These are phyloP conservation scores for Lindgomyces ingoldianus DNA, from an alignment of 495 filamentous ascomycete genomes.

Conservation along the genomic window DNA sequence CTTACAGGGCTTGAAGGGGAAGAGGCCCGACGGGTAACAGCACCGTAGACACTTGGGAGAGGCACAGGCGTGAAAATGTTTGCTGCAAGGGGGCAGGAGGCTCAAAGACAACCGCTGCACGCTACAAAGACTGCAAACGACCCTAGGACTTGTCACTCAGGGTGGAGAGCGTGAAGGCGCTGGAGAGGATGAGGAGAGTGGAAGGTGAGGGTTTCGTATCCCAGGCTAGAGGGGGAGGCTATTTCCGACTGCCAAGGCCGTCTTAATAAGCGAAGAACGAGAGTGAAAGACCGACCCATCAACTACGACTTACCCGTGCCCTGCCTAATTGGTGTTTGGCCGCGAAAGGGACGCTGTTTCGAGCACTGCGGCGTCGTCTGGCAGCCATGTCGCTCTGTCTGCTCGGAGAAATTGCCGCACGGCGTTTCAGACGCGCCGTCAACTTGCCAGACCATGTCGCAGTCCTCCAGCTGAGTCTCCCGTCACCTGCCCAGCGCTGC, in stretches of 20 bases:
- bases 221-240: slow-evolving; percentile 8
- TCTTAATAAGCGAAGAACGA: not conserved
- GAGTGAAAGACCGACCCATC: not conserved
- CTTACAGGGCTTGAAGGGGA: slow-evolving; percentile 39
- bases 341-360: too few species aligned
- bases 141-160: slow-evolving; percentile 10
- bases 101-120: slow-evolving; percentile 30
- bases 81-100: slow-evolving; percentile 8
- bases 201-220: slow-evolving; percentile 16
- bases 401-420: slow-evolving; percentile 26
- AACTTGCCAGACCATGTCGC: slow-evolving; percentile 24
- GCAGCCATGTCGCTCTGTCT: not conserved
- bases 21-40: slow-evolving; percentile 34
- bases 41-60: slow-evolving; percentile 14
- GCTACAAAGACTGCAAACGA: slow-evolving; percentile 11
- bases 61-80: slow-evolving; percentile 1
- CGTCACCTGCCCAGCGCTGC: slow-evolving; percentile 14
- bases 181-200: slow-evolving; percentile 7
- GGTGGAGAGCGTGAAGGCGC: not conserved
- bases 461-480: slow-evolving; percentile 11
- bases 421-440: slow-evolving; percentile 34
- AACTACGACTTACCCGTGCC: too few species aligned
- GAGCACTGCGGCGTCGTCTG: not conserved
- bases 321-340: too few species aligned
- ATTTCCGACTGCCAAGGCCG: not conserved